Base-by-base conservation (phyloP, 192 early-diverging fungal species). In the Physocladia obscura region DNA sequence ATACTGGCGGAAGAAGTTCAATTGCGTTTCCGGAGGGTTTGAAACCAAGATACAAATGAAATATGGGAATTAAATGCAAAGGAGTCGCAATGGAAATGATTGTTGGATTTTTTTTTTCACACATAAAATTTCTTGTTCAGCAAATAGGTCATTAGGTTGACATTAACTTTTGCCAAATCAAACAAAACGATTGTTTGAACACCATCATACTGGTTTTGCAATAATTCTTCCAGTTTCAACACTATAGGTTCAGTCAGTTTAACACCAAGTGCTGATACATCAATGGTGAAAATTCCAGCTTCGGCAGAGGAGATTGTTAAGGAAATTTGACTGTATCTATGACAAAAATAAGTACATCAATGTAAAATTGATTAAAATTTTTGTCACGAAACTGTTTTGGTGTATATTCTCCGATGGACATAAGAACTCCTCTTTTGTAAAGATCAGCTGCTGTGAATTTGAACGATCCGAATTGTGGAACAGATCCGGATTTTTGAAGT, bases 401-500 rank as follows among this genome's bases (percentile, higher is more conserved):
- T 49, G 81, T 80, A 40, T 93, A 86, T 36, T 90, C 95, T 21
- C 90, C 89, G 11, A 99, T 77, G 38, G 89, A 88, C 24, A 98
- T 73, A 38, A 99, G 79, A 3, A 99, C 93, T 57, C 96, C 95
- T 76, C 93, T 92, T 70, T 96, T 91, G 71, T 93, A 86, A 57
- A 99, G 79, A 58, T 93, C 88, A 70, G 93, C 88, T 1, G 96
- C 98, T 19, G 92, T 92, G 81, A 96, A 99, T 87, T 98, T 98
- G 87, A 87, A 97, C 48, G 96, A 98, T 2, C 98, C 98, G 77
- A 95, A 98, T 69, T 91, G 84, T 0, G 98, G 98, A 32, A 98
- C 91, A 4, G 80, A 85, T 22, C 96, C 96, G 19, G 75, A 49
- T 54, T 93, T 85, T 73, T 96, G 85, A 49, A 99, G 81, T 37